These are phyloP conservation scores for Fraxinus anomala DNA, from an alignment of 257 asterid genomes.

Conservation along the genomic window DNA sequence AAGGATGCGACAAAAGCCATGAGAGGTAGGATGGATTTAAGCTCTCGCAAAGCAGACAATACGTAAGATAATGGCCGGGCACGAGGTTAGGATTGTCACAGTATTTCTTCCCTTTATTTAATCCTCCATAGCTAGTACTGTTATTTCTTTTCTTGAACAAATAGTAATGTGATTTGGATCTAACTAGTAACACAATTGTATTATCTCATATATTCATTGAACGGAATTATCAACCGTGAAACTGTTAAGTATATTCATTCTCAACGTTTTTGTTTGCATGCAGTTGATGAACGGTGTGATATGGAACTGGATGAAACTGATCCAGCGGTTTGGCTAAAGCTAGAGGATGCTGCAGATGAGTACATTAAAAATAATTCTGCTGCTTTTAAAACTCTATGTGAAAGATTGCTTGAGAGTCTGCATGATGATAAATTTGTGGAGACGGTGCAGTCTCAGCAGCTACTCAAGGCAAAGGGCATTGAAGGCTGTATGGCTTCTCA, in stretches of 20 bases:
- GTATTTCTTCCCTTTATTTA: background rate
- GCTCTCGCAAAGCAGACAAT: too few species aligned
- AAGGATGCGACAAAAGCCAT: too few species aligned
- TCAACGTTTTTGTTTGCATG: slow-evolving; percentile 23
- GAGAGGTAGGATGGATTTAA: too few species aligned
- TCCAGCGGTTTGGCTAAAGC: slow-evolving; percentile 82
- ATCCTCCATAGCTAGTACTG: slow-evolving; percentile 5
- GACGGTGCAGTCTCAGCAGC: slow-evolving; percentile 54
- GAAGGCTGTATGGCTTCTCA: slow-evolving; percentile 30
- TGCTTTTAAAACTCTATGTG: slow-evolving; percentile 72
- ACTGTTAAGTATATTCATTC: background rate
- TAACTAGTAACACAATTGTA: background rate
- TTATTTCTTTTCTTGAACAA: slow-evolving; percentile 15
- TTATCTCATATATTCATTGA: background rate
- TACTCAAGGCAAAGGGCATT: slow-evolving; percentile 53
- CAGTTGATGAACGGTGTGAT: slow-evolving; percentile 97
- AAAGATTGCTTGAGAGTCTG: slow-evolving; percentile 73
- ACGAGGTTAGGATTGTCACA: too few species aligned
- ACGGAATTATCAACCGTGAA: background rate
- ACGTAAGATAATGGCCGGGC: too few species aligned
- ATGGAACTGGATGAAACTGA: slow-evolving; percentile 99
- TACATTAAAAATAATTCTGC: slow-evolving; percentile 62
- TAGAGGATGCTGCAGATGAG: slow-evolving; percentile 86
- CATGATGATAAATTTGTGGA: slow-evolving; percentile 72
- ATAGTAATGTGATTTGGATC: too few species aligned